Base-by-base conservation (phyloP, 1,284 basidiomycete species). In the Leccinum pallidistipes region DNA sequence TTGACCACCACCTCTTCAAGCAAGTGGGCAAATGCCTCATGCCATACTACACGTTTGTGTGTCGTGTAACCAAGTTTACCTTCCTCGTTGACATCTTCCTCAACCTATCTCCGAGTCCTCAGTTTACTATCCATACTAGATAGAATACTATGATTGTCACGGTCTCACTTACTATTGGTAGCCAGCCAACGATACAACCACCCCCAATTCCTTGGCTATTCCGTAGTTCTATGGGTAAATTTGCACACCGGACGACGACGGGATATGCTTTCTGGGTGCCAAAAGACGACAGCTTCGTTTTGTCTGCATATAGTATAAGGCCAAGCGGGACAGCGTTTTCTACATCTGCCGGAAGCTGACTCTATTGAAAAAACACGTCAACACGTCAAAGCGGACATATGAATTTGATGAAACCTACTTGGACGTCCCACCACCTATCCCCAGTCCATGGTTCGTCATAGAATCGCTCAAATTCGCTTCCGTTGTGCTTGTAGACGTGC, bases 261-360 rank as follows among this genome's bases (percentile, higher is more conserved):
- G 81, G 79, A 66, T 83, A 81, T 0, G 74, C 80, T 55, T 79
- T 79, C 7, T 65, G 69, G 0, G 71, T 79, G 5, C 66, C 63
- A 36, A 38, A 55, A 0, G 53, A 60, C 3, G 50, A 69, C 2
- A 70, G 27, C 14, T 62, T 61, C 1, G 62, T 51, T 27, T 69
- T 69, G 21, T 70, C 62, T 0, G 63, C 59, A 24, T 69, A 69
- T 0, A 69, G 34, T n/a, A 68, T 63, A 6, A 68, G 31, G 3
- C 43, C 52, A 1, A 69, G 24, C 9, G 49, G 67, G 1, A 56
- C 45, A 2, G 52, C 43, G 5, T 59, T 55, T 1, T 64, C 53
- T 40, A 34, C 29, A 43, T 52, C 51, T 21, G 45, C 9, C 24
- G n/a, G 51, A 16, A 32, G 51, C 27, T 31, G 51, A 31, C 29